A percentile compares a stretch with the other conserved stretches of the same genome.
Evolutionary conservation across 2,329 filamentous ascomycete genomes (phyloP).

Genomic region (Cladosporium oxysporum): DNA sequence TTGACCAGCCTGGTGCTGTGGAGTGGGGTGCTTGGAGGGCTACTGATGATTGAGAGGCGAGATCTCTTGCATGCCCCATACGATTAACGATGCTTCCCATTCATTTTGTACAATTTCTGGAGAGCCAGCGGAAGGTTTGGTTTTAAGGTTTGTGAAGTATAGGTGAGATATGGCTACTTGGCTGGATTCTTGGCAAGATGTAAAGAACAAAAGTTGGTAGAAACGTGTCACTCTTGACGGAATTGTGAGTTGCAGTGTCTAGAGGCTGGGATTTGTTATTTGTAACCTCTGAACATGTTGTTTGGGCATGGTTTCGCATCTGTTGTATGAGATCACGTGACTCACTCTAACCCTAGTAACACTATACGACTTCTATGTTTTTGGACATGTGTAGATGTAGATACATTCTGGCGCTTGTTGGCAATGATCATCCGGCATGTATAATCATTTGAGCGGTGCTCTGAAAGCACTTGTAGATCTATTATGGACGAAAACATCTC

Average conservation of each 20-base stretch:
- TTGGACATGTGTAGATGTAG: no score
- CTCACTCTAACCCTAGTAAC: not conserved
- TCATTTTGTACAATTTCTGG: not conserved
- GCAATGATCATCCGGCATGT: no score
- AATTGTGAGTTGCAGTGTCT: not conserved
- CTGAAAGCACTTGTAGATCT: no score
- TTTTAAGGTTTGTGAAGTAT: not conserved
- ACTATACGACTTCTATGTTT: not conserved
- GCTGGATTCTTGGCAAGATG: slow-evolving; percentile 4
- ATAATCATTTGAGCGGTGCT: no score
- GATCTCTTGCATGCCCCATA: not conserved
- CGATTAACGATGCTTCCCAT: not conserved
- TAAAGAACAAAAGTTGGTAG: not conserved
- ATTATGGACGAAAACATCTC: no score
- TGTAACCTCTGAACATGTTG: not conserved
- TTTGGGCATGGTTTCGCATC: not conserved
- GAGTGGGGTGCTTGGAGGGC: slow-evolving; percentile 49
- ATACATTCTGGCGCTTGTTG: no score
- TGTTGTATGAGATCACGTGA: not conserved
- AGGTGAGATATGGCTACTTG: slow-evolving; percentile 6
- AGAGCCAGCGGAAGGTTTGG: not conserved
- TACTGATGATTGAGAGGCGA: slow-evolving; percentile 40
- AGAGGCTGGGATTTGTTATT: not conserved
- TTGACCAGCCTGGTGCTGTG: slow-evolving; percentile 47
- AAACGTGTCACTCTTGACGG: not conserved